Evolutionary conservation across 257 asterid species (phyloP).

Genomic region (Dorcoceras hygrometricum): DNA sequence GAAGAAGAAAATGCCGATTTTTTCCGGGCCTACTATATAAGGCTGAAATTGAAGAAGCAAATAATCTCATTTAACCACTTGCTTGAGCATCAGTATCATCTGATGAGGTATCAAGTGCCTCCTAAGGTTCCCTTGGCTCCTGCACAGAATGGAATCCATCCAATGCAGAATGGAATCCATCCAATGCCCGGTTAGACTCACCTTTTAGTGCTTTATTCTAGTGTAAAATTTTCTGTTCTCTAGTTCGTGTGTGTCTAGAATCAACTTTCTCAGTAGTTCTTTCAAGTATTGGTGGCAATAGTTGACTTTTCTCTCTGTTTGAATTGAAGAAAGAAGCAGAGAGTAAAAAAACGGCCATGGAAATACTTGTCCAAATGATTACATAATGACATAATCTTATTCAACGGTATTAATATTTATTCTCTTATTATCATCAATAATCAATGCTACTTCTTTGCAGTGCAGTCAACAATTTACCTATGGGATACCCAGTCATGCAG

Average conservation of each 20-base stretch:
- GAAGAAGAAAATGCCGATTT: slow-evolving; percentile 97
- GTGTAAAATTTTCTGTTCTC: not conserved
- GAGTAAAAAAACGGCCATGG: not conserved
- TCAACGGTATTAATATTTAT: not conserved
- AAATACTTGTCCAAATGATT: not conserved
- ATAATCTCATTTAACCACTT: slow-evolving; percentile 83
- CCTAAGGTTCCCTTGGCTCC: slow-evolving; percentile 84
- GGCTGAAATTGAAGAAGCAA: slow-evolving; percentile 94
- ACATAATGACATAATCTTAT: not conserved
- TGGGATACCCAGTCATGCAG: slow-evolving; percentile 87
- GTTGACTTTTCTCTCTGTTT: not conserved
- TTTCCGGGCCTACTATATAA: slow-evolving; percentile 86
- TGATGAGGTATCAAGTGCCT: slow-evolving; percentile 77
- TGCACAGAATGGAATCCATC: slow-evolving; percentile 75
- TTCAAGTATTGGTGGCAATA: not conserved
- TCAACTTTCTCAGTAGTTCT: not conserved
- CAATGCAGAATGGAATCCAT: slow-evolving; percentile 32
- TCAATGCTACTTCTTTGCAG: slow-evolving; percentile 50
- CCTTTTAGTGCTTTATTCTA: slow-evolving; percentile 19
- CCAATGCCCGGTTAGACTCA: slow-evolving; percentile 64
- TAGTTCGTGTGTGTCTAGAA: not conserved
- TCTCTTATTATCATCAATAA: slow-evolving; percentile 35
- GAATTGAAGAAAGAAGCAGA: not conserved
- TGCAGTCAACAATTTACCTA: slow-evolving; percentile 92
- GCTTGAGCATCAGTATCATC: slow-evolving; percentile 77